Evolutionary conservation across 257 asterid genomes (phyloP), one percentile per base, ranked within the genome.

Genomic region (Ophiorrhiza pumila): DNA sequence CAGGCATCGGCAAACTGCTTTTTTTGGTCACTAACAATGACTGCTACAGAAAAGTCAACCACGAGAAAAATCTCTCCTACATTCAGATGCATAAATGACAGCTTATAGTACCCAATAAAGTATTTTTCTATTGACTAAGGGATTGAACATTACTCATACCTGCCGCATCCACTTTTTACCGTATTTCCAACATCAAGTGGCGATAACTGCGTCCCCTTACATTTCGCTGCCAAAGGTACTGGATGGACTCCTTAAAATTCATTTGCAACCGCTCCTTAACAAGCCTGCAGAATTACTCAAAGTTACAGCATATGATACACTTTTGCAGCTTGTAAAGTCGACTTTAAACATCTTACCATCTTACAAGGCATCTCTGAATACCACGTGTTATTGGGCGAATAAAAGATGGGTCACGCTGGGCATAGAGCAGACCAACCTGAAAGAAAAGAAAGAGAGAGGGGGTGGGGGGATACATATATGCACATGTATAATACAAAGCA

Each of bases 121-220:
- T 29, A 18, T 6, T 31, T 0, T 5, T 15, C 32, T 14, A 60
- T 60, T 8, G 32, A 18, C 5, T n/a, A 53, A 22, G 8, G 25
- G 17, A 50, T 29, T 4, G 25, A 25, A 27, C 20, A 12, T 20
- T 46, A 34, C 20, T 8, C 71, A 29, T 77, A 77, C 88, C 88
- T 58, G 68, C 77, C 43, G 32, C 71, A 29, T 55, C 78, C 85
- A 81, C 71, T 80, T 85, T 79, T 86, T 73, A 86, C 75, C 91
- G 92, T 59, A 74, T 76, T 82, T 92, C 78, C 73, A 81, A 67
- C 96, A 91, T 72, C 81, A 91, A 81, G 85, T 94, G 99, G 50
- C 97, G 92, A 83, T 94, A 91, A 81, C 88, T 90, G 69, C 99
- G 97, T 31, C 99, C 99, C 68, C 99, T 88, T 64, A 90, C 71